Conservation (phyloP, 305 asterid genomes). For the Salvia sclarea region DNA sequence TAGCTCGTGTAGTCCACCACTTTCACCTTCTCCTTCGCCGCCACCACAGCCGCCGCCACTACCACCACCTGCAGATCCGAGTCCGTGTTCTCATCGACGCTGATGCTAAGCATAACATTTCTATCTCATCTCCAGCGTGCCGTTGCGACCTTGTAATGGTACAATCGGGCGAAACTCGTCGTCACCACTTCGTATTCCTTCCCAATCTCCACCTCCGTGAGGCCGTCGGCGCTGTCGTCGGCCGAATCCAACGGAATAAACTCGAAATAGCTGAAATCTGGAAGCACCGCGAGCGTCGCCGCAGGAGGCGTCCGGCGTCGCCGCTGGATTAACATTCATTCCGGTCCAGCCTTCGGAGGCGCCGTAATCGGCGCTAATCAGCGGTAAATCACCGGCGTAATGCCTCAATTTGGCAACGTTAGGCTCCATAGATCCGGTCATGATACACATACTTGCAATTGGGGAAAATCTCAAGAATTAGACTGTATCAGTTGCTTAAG, state of each 20-base stretch:
- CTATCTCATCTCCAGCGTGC: constrained; percentile 69
- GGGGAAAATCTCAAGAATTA: constrained; percentile 66
- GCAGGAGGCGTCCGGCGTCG: constrained; percentile 66
- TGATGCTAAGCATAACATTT: constrained; percentile 57
- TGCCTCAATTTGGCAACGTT: constrained; percentile 68
- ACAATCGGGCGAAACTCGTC: constrained; percentile 72
- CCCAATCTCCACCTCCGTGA: constrained; percentile 63
- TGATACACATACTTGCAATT: constrained; percentile 66
- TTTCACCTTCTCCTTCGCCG: constrained; percentile 52
- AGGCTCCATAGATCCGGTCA: constrained; percentile 92
- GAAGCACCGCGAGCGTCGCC: constrained; percentile 63
- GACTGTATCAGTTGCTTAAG: constrained; percentile 68
- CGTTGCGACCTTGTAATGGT: constrained; percentile 61
- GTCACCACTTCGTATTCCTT: constrained; percentile 65
- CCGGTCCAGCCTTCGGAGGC: constrained; percentile 89
- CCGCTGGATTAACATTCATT: constrained; percentile 57
- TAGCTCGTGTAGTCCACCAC: constrained; percentile 68
- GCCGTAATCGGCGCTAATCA: constrained; percentile 82
- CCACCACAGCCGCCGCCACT: constrained; percentile 48
- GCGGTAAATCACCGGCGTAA: constrained; percentile 66
- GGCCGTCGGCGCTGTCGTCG: constrained; percentile 32
- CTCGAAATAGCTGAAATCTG: constrained; percentile 61
- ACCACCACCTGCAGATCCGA: constrained; percentile 66
- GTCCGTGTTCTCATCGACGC: constrained; percentile 75
- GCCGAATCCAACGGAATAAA: constrained; percentile 48